These are phyloP conservation scores for Cordia subcordata DNA, from an alignment of 257 asterid species.

Conservation along the genomic window DNA sequence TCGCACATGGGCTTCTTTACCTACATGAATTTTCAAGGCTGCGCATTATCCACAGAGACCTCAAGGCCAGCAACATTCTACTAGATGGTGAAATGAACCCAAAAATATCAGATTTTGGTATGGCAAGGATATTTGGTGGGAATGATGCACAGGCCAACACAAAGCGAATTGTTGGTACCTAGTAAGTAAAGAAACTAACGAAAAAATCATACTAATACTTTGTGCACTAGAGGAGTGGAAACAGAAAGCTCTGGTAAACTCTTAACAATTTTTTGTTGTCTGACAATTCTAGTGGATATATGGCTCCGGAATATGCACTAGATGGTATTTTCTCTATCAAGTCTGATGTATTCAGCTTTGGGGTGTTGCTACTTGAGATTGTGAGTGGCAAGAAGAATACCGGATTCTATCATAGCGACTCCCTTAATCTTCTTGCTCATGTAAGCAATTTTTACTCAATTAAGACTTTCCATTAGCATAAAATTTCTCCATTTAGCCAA, in stretches of 20 bases:
- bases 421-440: constrained; percentile 33
- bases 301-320: constrained; percentile 52
- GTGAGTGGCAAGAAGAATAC: constrained; percentile 44
- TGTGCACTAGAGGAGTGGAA: neutral
- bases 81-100: constrained; percentile 39
- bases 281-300: constrained; percentile 29
- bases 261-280: neutral
- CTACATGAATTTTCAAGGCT: constrained; percentile 41
- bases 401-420: constrained; percentile 30
- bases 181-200: constrained; percentile 19
- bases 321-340: constrained; percentile 36
- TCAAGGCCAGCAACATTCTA: constrained; percentile 38
- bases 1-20: constrained; percentile 46
- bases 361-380: constrained; percentile 45
- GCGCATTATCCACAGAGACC: constrained; percentile 34
- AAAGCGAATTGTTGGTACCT: constrained; percentile 40
- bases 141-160: constrained; percentile 23
- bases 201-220: neutral
- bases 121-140: constrained; percentile 41
- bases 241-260: neutral
- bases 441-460: constrained; percentile 14
- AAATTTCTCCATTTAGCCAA: too few relatives aligned
- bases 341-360: constrained; percentile 46
- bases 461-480: neutral
- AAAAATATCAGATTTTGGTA: constrained; percentile 46